A percentile compares a stretch with the other conserved stretches of the same genome.
These are phyloP conservation scores for Apiospora hydei DNA, from an alignment of 2,329 filamentous ascomycete species.

Conservation along the genomic window DNA sequence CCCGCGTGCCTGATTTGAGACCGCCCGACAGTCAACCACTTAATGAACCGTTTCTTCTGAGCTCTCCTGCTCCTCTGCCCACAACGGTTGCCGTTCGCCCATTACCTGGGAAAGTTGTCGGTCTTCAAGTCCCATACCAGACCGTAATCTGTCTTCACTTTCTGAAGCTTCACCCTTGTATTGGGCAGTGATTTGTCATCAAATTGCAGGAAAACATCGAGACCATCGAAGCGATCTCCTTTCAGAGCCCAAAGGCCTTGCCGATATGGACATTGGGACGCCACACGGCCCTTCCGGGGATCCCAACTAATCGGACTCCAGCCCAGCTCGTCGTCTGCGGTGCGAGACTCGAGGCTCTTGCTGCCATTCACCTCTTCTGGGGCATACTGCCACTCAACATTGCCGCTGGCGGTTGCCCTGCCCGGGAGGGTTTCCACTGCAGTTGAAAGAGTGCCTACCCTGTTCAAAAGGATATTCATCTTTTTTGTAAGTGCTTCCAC, in stretches of 20 bases:
- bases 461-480: background rate
- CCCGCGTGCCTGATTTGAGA: background rate
- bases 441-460: background rate
- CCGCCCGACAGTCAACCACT: background rate
- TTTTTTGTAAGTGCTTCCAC: background rate
- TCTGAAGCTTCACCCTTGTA: background rate
- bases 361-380: background rate
- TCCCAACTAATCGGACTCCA: background rate
- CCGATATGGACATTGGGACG: background rate
- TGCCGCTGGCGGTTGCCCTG: background rate
- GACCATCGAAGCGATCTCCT: background rate
- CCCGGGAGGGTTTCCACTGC: background rate
- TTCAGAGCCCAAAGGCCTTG: background rate
- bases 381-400: background rate
- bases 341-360: background rate
- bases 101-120: background rate
- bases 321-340: background rate
- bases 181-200: background rate
- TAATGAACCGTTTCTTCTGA: background rate
- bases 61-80: too few relatives aligned
- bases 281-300: background rate
- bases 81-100: background rate
- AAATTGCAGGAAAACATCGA: background rate
- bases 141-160: background rate
- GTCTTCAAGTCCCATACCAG: background rate